Evolutionary conservation across 1,284 basidiomycete genomes (phyloP).

Genomic region (Papiliotrema nemorosa): DNA sequence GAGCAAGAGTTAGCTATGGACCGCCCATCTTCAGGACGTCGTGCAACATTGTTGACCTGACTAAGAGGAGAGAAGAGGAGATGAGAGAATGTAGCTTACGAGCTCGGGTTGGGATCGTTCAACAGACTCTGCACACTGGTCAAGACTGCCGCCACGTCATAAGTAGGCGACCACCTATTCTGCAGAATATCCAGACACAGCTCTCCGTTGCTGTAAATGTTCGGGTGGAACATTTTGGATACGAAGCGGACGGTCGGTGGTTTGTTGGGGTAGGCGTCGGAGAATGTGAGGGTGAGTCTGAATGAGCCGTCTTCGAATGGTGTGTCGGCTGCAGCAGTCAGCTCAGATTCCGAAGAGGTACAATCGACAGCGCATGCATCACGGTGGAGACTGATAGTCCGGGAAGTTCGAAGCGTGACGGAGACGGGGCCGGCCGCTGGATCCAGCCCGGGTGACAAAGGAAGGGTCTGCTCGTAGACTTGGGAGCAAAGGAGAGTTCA

Average conservation of each 20-base stretch:
- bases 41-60: too few species aligned
- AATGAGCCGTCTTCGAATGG: slow-evolving; percentile 99
- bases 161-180: slow-evolving; percentile 97
- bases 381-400: not conserved
- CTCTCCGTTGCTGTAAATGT: slow-evolving; percentile 97
- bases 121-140: slow-evolving; percentile 92
- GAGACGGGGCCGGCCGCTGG: slow-evolving; percentile 5
- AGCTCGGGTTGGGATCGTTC: slow-evolving; percentile 95
- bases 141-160: slow-evolving; percentile 96
- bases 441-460: too few species aligned
- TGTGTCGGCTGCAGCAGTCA: slow-evolving; percentile 69
- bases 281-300: slow-evolving; percentile 90
- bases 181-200: slow-evolving; percentile 97
- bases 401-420: not conserved
- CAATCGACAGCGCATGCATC: not conserved
- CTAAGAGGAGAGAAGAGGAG: too few species aligned
- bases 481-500: not conserved
- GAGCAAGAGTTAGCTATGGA: not conserved
- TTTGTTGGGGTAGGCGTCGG: slow-evolving; percentile 97
- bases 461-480: too few species aligned
- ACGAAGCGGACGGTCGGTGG: slow-evolving; percentile 96
- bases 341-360: not conserved
- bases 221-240: slow-evolving; percentile 97
- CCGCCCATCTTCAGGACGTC: not conserved
- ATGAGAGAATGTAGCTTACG: too few species aligned